Evolutionary conservation across 208 protist genomes (phyloP), one percentile per base, ranked within the genome.

Genomic region (Leishmania aethiopica): DNA sequence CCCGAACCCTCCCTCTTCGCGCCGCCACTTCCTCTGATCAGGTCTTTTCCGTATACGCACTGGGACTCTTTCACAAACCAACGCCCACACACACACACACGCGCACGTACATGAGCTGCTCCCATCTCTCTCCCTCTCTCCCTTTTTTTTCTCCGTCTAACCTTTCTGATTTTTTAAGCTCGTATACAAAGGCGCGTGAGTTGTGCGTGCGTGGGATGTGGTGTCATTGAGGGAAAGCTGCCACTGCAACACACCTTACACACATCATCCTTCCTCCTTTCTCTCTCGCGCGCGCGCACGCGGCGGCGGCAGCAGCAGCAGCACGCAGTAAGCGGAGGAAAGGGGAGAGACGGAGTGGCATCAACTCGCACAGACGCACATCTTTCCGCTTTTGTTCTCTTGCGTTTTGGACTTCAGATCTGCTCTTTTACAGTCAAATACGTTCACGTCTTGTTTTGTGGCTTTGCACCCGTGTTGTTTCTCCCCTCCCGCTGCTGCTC

Each of bases 1-100:
- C 10, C 45, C 2, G n/a, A 19, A 74, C 69, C 45, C 15, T 8
- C 8, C 25, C 6, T 13, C 77, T 32, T 47, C 45, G 32, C 77
- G n/a, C 47, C 78, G 40, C 25, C 37, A 75, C 62, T 85, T 82
- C 40, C 37, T n/a, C 59, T 75, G 71, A 70, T 80, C 47, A 47
- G 53, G 35, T 70, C 37, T 74, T 70, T 49, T 59, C 59, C 66
- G 42, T 64, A 53, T 51, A 74, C 83, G 57, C 77, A 75, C 59
- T 11, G 7, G 13, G 62, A 22, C 25, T 22, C 62, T 13, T 13
- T 67, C 62, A 22, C 32, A 42, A 4, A 37, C 62, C 5, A 2
- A 62, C 57, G 6, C 15, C 15, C 25, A 0, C 59, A 35, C 62
- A 40, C 32, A 35, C 62, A 69, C 62, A 69, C 62, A 19, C 10